Percentiles rank a stretch among this genome's conserved stretches.
Conservation (phyloP, 1,139 yeast species). For the Blastobotrys apis region DNA sequence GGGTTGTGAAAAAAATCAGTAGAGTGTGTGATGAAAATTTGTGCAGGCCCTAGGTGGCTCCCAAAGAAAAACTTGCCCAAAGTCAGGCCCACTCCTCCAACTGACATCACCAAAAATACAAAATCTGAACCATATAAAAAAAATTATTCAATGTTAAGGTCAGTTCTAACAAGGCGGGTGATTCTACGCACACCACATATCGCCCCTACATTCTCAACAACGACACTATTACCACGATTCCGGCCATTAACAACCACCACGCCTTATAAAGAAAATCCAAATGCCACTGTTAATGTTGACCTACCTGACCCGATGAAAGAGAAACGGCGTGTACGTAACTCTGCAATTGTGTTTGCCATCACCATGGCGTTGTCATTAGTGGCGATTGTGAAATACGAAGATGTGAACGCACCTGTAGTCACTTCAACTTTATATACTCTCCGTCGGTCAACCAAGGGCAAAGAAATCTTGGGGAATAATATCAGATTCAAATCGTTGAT, state of each 20-base stretch:
- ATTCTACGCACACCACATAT: too few relatives aligned
- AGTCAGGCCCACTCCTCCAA: too few relatives aligned
- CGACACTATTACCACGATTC: too few relatives aligned
- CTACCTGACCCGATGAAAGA: conserved; percentile 61
- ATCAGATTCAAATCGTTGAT: conserved; percentile 64
- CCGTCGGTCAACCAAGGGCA: conserved; percentile 71
- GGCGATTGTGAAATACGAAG: conserved; percentile 85
- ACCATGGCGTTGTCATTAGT: conserved; percentile 63
- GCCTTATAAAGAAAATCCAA: conserved; percentile 14
- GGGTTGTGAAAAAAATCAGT: conserved; percentile 1
- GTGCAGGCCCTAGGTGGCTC: too few relatives aligned
- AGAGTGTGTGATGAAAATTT: too few relatives aligned
- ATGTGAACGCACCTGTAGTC: conserved; percentile 80
- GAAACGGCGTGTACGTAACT: conserved; percentile 46
- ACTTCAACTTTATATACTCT: conserved; percentile 82
- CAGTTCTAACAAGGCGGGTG: too few relatives aligned
- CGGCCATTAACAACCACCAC: too few relatives aligned
- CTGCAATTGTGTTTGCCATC: conserved; percentile 57
- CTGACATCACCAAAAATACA: too few relatives aligned
- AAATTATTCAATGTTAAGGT: too few relatives aligned
- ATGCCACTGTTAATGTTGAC: conserved; percentile 35
- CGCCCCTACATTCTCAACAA: too few relatives aligned
- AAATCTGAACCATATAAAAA: too few relatives aligned
- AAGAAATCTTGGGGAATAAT: conserved; percentile 63
- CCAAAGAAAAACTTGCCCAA: too few relatives aligned